phyloP scores from a whole-genome alignment of 192 early-diverging fungal species.

The Funneliformis geosporum region DNA sequence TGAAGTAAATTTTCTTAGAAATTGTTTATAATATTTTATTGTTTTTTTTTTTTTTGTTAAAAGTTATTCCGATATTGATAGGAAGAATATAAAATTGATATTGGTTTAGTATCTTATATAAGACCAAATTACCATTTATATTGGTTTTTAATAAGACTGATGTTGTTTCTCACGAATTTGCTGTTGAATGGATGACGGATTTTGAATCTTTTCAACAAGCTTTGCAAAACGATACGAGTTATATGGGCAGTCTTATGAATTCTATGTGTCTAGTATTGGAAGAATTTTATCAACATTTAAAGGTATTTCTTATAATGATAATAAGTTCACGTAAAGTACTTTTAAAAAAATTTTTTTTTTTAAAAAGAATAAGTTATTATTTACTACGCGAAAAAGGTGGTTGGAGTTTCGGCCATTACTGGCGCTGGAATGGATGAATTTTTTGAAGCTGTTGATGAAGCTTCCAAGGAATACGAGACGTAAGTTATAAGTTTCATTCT shows the following conservation, averaged over 20 bases:
- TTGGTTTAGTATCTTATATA: slow-evolving; percentile 80
- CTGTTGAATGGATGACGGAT: slow-evolving; percentile 95
- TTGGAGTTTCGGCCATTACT: slow-evolving; percentile 89
- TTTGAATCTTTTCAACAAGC: slow-evolving; percentile 94
- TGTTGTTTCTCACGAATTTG: slow-evolving; percentile 87
- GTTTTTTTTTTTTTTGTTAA: neutral
- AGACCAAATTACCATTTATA: slow-evolving; percentile 94
- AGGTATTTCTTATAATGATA: slow-evolving; percentile 6
- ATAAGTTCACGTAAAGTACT: neutral
- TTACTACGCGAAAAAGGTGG: slow-evolving; percentile 49
- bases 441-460: slow-evolving; percentile 79
- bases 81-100: slow-evolving; percentile 1
- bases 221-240: slow-evolving; percentile 76
- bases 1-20: neutral
- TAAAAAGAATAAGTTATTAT: neutral
- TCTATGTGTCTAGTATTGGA: slow-evolving; percentile 96
- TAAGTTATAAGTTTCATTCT: slow-evolving; percentile 30
- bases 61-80: neutral
- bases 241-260: slow-evolving; percentile 92
- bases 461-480: slow-evolving; percentile 80
- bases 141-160: slow-evolving; percentile 97
- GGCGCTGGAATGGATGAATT: slow-evolving; percentile 91
- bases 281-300: slow-evolving; percentile 89
- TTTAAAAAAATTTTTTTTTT: neutral
- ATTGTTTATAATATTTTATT: neutral